phyloP scores from a whole-genome alignment of 1,284 basidiomycete species.

The Ceratobasidium sp. region DNA sequence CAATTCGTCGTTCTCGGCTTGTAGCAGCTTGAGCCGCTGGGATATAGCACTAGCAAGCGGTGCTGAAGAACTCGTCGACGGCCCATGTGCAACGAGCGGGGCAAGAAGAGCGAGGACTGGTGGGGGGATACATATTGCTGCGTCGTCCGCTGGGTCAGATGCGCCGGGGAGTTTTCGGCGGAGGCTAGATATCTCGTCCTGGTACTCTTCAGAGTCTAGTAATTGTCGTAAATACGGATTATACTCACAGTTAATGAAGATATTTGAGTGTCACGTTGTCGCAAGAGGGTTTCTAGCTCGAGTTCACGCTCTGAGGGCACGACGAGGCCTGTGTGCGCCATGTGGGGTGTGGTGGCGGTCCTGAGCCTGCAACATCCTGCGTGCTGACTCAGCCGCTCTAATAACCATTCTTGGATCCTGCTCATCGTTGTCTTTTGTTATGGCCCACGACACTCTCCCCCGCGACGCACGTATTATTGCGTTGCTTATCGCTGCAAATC shows the following conservation, averaged over 20 bases:
- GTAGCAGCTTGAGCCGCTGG: conserved; percentile 75
- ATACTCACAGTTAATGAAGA: conserved; percentile 74
- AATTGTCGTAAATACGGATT: neutral
- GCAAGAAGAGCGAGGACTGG: conserved; percentile 75
- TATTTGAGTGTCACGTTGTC: conserved; percentile 77
- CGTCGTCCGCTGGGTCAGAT: conserved; percentile 61
- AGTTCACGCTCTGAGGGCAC: conserved; percentile 78
- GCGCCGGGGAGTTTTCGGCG: conserved; percentile 68
- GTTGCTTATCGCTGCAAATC: conserved; percentile 92
- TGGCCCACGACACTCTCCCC: conserved; percentile 73
- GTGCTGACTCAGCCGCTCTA: conserved; percentile 6
- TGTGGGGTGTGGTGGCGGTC: conserved; percentile 33
- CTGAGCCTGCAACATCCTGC: neutral
- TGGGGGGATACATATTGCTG: conserved; percentile 68
- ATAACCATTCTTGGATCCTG: conserved; percentile 28
- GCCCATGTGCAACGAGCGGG: conserved; percentile 67
- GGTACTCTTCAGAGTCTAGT: neutral
- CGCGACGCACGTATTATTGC: conserved; percentile 93
- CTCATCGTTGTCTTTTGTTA: conserved; percentile 11
- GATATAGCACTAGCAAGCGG: conserved; percentile 54
- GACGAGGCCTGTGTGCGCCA: conserved; percentile 26
- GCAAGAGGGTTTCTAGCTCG: conserved; percentile 79
- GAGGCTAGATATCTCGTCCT: conserved; percentile 78
- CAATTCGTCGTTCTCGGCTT: conserved; percentile 85
- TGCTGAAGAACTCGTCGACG: conserved; percentile 32